Evolutionary conservation across 1,284 basidiomycete genomes (phyloP), one percentile per base, ranked within the genome.

Genomic region (Ganoderma sp.): DNA sequence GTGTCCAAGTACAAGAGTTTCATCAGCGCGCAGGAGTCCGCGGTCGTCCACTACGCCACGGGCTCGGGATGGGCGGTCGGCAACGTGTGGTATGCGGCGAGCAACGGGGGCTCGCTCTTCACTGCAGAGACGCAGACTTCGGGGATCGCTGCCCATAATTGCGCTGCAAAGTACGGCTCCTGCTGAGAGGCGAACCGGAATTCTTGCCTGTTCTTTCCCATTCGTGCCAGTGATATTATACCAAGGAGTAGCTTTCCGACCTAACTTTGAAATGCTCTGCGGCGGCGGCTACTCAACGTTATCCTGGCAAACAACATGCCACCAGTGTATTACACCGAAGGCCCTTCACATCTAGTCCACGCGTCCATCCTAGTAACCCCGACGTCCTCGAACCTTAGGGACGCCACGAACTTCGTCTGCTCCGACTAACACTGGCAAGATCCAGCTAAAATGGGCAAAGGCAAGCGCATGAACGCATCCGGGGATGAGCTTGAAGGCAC

Each of bases 1-100:
- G 73, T 64, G 17, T 68, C 75, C n/a, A 79, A 79, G 69, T 80
- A 79, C 68, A 64, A 64, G 58, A 39, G 58, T 39, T 79, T 77
- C 70, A 68, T 79, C 10, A 72, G 73, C 52, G 69, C 73, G 25
- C 78, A 79, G 67, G 66, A 72, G n/a, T 71, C 71, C 7, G 78
- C 68, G 22, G 74, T 77, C 39, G 63, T 74, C 62, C 74, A 73
- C 37, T 74, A 75, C 56, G 78, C 68, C 15, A 74, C 80, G 79
- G 83, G 83, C 78, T 43, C 86, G 81, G 67, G 85, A 66, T 69
- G 84, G 79, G 61, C 80, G 76, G 63, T 86, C n/a, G 84, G 84
- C n/a, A 83, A 82, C 19, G 81, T 83, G 42, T 84, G 83, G 83
- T 84, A 84, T 73, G 81, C 81, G 32, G 79, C 73, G 76, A 81